A percentile compares a stretch with the other conserved stretches of the same genome.
Conservation (phyloP, 2,329 filamentous ascomycete species). For the Didymella arachidicola region DNA sequence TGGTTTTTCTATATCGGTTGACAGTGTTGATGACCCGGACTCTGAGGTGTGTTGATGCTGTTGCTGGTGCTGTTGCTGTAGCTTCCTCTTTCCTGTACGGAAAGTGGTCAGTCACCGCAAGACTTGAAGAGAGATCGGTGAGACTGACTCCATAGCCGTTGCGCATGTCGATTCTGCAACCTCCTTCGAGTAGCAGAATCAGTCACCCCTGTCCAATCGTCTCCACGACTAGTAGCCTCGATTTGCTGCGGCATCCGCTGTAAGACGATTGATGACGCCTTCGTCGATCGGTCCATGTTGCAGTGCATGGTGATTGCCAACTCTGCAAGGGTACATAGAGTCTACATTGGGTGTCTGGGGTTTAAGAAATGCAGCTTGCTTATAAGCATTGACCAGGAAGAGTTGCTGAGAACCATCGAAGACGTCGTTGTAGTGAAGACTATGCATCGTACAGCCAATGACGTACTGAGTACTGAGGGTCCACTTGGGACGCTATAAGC, state of each 20-base stretch:
- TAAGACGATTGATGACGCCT: neutral
- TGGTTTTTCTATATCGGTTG: neutral
- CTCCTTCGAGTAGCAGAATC: neutral
- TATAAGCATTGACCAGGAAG: neutral
- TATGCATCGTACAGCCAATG: neutral
- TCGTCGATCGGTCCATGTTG: neutral
- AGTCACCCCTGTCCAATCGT: conserved; percentile 1
- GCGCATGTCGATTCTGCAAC: conserved; percentile 4
- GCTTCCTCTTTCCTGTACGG: neutral
- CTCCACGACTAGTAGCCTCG: conserved; percentile 1
- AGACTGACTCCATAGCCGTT: neutral
- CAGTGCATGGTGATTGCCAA: no score
- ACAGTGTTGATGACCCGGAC: neutral
- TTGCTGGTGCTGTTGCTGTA: neutral
- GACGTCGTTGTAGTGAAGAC: neutral
- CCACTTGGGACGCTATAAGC: conserved; percentile 5
- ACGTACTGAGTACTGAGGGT: neutral
- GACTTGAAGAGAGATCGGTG: neutral
- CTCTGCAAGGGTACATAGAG: neutral
- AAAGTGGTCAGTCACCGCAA: neutral
- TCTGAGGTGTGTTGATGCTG: neutral
- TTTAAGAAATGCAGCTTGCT: conserved; percentile 1
- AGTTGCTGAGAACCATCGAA: neutral
- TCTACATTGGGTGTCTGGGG: neutral
- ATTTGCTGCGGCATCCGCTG: conserved; percentile 4